These are phyloP conservation scores for Solanum virginianum DNA, from an alignment of 257 asterid genomes.

Conservation along the genomic window DNA sequence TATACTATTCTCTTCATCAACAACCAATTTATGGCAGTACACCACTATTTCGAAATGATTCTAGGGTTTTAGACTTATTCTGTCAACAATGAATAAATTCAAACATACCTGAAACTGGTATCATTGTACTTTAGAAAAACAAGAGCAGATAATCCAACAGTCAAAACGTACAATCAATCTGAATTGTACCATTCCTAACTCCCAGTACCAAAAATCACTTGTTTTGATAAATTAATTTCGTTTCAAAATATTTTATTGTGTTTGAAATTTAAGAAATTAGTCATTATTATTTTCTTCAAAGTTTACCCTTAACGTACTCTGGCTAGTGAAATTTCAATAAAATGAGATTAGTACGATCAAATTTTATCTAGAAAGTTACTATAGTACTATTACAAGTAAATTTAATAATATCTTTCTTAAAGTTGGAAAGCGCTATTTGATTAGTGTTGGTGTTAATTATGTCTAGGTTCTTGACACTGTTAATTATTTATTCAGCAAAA, in stretches of 20 bases:
- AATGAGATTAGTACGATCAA: neutral
- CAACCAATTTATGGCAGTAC: neutral
- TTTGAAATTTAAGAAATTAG: neutral
- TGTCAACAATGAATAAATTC: neutral
- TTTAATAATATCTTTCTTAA: neutral
- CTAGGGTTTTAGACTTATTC: neutral
- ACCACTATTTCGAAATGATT: neutral
- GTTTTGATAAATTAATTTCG: neutral
- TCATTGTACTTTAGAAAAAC: neutral
- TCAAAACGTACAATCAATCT: neutral
- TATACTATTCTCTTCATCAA: too few relatives aligned
- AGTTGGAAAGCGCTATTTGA: neutral
- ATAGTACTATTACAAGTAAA: neutral
- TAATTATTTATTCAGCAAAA: neutral
- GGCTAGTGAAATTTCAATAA: neutral
- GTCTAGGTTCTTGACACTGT: neutral
- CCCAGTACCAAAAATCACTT: neutral
- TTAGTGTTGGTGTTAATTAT: neutral
- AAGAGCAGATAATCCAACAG: neutral
- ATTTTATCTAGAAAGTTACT: neutral
- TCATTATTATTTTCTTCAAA: neutral
- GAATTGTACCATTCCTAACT: neutral
- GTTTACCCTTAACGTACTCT: neutral
- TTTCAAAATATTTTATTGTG: neutral
- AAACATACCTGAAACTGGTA: neutral